These are phyloP conservation scores for Penicillium frequentans DNA, from an alignment of 2,329 filamentous ascomycete genomes.

Conservation along the genomic window DNA sequence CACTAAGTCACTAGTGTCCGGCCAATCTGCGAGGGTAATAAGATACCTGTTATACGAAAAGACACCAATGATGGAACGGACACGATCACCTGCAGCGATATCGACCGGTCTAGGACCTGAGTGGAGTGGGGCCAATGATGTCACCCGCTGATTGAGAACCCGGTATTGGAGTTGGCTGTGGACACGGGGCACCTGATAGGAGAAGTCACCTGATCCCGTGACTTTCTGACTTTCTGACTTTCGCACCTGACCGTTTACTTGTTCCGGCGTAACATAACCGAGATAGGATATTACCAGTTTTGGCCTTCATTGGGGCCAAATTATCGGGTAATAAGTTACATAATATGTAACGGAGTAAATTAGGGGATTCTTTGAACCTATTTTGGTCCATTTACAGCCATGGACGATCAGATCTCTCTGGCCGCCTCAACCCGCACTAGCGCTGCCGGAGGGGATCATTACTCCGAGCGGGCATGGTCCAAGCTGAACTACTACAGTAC, in stretches of 20 bases:
- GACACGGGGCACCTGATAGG: slow-evolving; percentile 9
- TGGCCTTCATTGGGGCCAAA: not conserved
- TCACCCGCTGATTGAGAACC: slow-evolving; percentile 18
- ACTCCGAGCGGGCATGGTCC: slow-evolving; percentile 12
- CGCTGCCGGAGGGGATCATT: slow-evolving; percentile 18
- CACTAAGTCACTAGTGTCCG: not conserved
- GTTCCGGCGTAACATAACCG: not conserved
- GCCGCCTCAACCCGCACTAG: slow-evolving; percentile 20
- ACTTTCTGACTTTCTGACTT: not conserved
- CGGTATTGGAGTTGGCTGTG: slow-evolving; percentile 3
- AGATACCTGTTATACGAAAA: not conserved
- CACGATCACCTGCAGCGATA: slow-evolving; percentile 23
- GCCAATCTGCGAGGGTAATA: not conserved
- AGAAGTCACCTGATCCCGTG: slow-evolving; percentile 16
- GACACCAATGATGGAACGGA: not conserved
- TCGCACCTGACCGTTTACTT: not conserved
- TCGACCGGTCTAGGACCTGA: slow-evolving; percentile 33
- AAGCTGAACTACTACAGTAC: not conserved
- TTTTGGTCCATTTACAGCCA: not conserved
- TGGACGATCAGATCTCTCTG: slow-evolving; percentile 22
- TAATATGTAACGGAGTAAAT: not conserved
- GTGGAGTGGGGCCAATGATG: slow-evolving; percentile 24
- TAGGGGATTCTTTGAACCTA: not conserved
- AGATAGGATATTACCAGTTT: not conserved
- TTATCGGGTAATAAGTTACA: no score